These are phyloP conservation scores for Dactylellina leptospora DNA, from an alignment of 2,329 filamentous ascomycete species.

Conservation along the genomic window DNA sequence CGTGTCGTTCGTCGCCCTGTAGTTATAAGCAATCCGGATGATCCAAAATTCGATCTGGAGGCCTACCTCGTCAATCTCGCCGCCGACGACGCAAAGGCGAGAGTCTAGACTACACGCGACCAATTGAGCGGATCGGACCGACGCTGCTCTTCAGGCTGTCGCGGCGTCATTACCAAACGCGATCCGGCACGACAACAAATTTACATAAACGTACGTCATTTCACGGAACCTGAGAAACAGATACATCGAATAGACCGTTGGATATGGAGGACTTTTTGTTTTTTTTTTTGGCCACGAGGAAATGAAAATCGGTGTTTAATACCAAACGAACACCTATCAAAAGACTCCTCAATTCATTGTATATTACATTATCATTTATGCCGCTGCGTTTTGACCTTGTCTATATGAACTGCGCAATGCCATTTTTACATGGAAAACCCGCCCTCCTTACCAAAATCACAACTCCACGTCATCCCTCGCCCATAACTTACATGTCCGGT, in stretches of 20 bases:
- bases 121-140: not conserved
- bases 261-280: not conserved
- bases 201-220: not conserved
- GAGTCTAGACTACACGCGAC: slow-evolving; percentile 9
- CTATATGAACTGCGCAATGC: slow-evolving; percentile 47
- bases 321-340: not conserved
- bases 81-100: slow-evolving; percentile 59
- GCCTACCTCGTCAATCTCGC: slow-evolving; percentile 75
- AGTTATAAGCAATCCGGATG: slow-evolving; percentile 79
- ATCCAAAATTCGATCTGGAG: slow-evolving; percentile 94
- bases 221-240: not conserved
- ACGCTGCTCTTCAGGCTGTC: not conserved
- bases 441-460: slow-evolving; percentile 2
- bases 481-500: slow-evolving; percentile 96
- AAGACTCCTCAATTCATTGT: slow-evolving; percentile 44
- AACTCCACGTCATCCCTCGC: slow-evolving; percentile 77
- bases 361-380: slow-evolving; percentile 51
- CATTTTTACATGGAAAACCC: slow-evolving; percentile 11
- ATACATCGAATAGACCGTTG: slow-evolving; percentile 8
- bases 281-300: not conserved
- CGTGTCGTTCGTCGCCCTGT: too few species aligned
- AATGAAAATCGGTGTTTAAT: not conserved
- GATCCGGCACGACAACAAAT: not conserved
- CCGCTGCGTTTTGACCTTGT: slow-evolving; percentile 30
- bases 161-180: not conserved